phyloP scores from a whole-genome alignment of 129 eudicot genomes.

The Saussurea involucrata region DNA sequence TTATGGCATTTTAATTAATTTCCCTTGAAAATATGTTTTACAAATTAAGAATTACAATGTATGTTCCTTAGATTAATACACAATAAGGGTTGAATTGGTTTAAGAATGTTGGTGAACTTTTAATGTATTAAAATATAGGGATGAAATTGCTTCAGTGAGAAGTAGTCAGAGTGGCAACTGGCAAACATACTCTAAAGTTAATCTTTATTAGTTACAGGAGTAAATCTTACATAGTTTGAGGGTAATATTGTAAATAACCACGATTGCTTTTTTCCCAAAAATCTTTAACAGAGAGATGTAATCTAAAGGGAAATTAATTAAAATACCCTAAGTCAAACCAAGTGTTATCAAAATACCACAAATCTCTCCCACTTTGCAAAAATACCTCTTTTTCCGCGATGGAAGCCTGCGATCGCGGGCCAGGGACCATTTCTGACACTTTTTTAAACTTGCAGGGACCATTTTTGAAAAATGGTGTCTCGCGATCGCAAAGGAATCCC shows the following conservation, averaged over 20 bases:
- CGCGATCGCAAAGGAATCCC: too few species aligned
- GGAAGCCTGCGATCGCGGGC: too few species aligned
- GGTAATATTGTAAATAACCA: neutral
- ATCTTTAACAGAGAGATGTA: neutral
- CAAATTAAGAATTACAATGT: neutral
- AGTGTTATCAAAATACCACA: too few species aligned
- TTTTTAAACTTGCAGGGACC: too few species aligned
- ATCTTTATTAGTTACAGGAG: neutral
- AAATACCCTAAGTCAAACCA: too few species aligned
- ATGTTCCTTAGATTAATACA: neutral
- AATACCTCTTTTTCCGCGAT: too few species aligned
- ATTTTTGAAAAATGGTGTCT: too few species aligned
- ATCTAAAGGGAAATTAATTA: neutral
- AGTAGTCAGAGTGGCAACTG: slow-evolving; percentile 15
- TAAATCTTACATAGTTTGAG: neutral
- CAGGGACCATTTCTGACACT: too few species aligned
- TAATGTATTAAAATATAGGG: neutral
- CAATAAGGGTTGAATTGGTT: neutral
- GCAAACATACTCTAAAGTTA: slow-evolving; percentile 3
- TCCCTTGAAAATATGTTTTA: too few species aligned
- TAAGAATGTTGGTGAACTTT: neutral
- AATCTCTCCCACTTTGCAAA: too few species aligned
- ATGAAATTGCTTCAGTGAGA: slow-evolving; percentile 20
- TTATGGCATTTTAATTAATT: too few species aligned
- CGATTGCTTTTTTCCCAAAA: neutral